Percentiles rank a stretch among this genome's conserved stretches.
Evolutionary conservation across 208 protist genomes (phyloP).

Genomic region (Leishmania martiniquensis): DNA sequence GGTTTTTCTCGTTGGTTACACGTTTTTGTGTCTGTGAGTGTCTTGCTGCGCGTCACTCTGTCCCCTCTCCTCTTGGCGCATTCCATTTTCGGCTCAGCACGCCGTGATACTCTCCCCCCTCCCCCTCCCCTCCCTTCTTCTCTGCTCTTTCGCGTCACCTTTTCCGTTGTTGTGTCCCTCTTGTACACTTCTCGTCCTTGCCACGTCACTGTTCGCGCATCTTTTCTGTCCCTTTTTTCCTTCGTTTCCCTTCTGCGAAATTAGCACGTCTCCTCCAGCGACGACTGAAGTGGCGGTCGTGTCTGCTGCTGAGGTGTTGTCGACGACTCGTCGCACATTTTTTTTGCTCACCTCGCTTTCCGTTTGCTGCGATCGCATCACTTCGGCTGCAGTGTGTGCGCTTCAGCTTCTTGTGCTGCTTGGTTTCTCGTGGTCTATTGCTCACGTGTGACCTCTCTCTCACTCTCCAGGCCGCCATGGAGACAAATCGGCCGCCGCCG

Average conservation of each 20-base stretch:
- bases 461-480: slow-evolving; percentile 11
- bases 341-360: neutral
- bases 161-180: neutral
- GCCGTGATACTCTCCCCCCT: neutral
- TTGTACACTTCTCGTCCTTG: neutral
- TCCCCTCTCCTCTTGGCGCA: neutral
- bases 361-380: neutral
- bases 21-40: neutral
- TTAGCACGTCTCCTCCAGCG: neutral
- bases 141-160: neutral
- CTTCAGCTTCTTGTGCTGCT: neutral
- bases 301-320: neutral
- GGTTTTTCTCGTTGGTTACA: neutral
- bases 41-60: neutral
- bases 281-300: neutral
- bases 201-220: neutral
- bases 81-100: neutral
- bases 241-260: neutral
- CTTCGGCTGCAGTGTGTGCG: neutral
- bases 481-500: slow-evolving; percentile 16
- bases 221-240: neutral
- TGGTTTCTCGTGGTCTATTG: neutral
- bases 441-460: too few species aligned
- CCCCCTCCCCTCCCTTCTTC: neutral
- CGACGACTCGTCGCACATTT: neutral